Evolutionary conservation across 192 early-diverging fungal genomes (phyloP).

Genomic region (Gonapodya prolifera): DNA sequence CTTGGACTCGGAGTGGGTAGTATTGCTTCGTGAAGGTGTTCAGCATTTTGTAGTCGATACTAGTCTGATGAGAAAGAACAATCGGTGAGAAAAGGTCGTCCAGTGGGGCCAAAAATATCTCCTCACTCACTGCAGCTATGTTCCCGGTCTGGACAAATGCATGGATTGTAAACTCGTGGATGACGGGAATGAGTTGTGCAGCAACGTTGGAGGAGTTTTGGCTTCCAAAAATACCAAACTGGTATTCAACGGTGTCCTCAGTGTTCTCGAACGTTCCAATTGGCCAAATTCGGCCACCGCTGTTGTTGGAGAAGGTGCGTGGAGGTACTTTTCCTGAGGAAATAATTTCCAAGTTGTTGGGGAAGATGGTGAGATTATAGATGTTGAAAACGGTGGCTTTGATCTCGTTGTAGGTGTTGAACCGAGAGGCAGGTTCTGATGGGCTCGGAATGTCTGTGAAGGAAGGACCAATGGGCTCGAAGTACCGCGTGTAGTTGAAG

Average conservation of each 20-base stretch:
- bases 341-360: constrained; percentile 11
- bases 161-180: not conserved
- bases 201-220: constrained; percentile 9
- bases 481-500: not conserved
- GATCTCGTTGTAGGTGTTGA: constrained; percentile 7
- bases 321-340: constrained; percentile 3
- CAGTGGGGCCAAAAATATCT: too few relatives aligned
- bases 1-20: constrained; percentile 14
- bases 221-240: constrained; percentile 15
- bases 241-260: constrained; percentile 14
- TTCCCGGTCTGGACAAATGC: not conserved
- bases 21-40: constrained; percentile 5
- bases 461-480: not conserved
- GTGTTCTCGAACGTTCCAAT: constrained; percentile 13
- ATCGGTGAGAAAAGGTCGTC: too few relatives aligned
- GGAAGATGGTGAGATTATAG: constrained; percentile 14
- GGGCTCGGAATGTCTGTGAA: not conserved
- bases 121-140: not conserved
- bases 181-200: constrained; percentile 9
- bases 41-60: constrained; percentile 10
- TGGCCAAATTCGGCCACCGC: constrained; percentile 13
- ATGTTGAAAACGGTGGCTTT: constrained; percentile 13
- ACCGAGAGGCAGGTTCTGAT: not conserved
- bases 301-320: constrained; percentile 13
- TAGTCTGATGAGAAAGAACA: too few relatives aligned